These are phyloP conservation scores for Circinella minor DNA, from an alignment of 371 early-diverging fungal species.

Conservation along the genomic window DNA sequence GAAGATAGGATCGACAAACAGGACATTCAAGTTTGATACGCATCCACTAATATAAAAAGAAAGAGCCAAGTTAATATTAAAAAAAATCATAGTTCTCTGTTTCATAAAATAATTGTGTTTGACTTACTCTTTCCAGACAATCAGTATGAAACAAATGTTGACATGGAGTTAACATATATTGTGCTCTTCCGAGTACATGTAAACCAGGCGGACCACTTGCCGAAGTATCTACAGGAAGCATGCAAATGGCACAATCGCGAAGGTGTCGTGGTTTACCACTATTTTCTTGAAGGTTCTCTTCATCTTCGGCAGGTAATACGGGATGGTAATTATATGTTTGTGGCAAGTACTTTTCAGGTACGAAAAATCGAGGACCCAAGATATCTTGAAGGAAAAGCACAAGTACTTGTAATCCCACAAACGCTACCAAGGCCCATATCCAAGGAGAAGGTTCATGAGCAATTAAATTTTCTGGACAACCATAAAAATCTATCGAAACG, in stretches of 20 bases:
- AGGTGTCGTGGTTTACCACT: slow-evolving; percentile 1
- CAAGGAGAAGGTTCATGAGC: slow-evolving; percentile 56
- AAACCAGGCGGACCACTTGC: slow-evolving; percentile 45
- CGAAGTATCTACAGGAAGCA: slow-evolving; percentile 62
- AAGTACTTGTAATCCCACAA: slow-evolving; percentile 62
- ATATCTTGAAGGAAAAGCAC: slow-evolving; percentile 73
- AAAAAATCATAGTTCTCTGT: too few relatives aligned
- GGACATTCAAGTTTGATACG: slow-evolving; percentile 83
- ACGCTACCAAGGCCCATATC: slow-evolving; percentile 59
- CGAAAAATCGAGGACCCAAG: slow-evolving; percentile 76
- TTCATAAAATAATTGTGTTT: not conserved
- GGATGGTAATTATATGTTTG: slow-evolving; percentile 77
- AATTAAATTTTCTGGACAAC: slow-evolving; percentile 64
- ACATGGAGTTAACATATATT: slow-evolving; percentile 87
- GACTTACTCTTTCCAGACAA: slow-evolving; percentile 68
- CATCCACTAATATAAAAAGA: slow-evolving; percentile 68
- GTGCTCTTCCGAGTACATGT: slow-evolving; percentile 55
- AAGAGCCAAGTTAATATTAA: not conserved
- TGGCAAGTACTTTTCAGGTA: slow-evolving; percentile 74
- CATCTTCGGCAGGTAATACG: slow-evolving; percentile 43
- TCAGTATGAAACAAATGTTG: slow-evolving; percentile 82
- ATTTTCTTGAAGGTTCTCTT: slow-evolving; percentile 14
- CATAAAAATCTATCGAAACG: slow-evolving; percentile 53
- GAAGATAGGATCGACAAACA: slow-evolving; percentile 69
- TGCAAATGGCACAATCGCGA: slow-evolving; percentile 78